A percentile compares a stretch with the other conserved stretches of the same genome.
Evolutionary conservation across 495 filamentous ascomycete genomes (phyloP).

Genomic region (Podospora fimiseda): DNA sequence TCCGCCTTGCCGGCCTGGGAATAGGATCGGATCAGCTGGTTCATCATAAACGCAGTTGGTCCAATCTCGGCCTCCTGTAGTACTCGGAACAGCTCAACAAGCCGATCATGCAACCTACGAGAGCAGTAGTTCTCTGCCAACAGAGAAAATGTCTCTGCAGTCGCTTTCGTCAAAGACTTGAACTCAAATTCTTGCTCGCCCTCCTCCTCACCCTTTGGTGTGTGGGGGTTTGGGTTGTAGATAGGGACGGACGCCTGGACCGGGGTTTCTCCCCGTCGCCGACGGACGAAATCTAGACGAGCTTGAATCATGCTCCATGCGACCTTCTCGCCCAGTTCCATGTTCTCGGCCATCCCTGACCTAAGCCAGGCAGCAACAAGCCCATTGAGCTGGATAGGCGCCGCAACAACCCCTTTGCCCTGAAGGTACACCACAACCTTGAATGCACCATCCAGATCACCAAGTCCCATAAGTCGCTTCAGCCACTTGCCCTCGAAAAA

Average conservation of each 20-base stretch:
- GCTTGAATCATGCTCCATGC: slow-evolving; percentile 72
- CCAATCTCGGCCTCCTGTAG: slow-evolving; percentile 54
- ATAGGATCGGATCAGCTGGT: slow-evolving; percentile 63
- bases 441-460: slow-evolving; percentile 61
- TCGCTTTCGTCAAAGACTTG: slow-evolving; percentile 44
- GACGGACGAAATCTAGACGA: slow-evolving; percentile 52
- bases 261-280: slow-evolving; percentile 16
- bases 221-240: slow-evolving; percentile 27
- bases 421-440: slow-evolving; percentile 63
- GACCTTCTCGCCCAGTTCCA: slow-evolving; percentile 58
- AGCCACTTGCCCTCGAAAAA: slow-evolving; percentile 80
- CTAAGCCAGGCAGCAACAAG: slow-evolving; percentile 70
- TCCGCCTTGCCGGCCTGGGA: slow-evolving; percentile 45
- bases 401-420: slow-evolving; percentile 55
- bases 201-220: slow-evolving; percentile 19
- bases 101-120: slow-evolving; percentile 48
- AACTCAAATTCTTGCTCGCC: slow-evolving; percentile 21
- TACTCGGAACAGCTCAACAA: slow-evolving; percentile 51
- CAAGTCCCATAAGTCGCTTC: slow-evolving; percentile 69
- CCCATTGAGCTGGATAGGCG: slow-evolving; percentile 67
- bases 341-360: slow-evolving; percentile 44
- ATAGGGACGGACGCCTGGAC: slow-evolving; percentile 6
- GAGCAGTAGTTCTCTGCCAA: slow-evolving; percentile 65
- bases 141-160: slow-evolving; percentile 69
- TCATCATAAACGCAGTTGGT: slow-evolving; percentile 66